These are phyloP conservation scores for Lentinula aciculospora DNA, from an alignment of 768 basidiomycete genomes.

Conservation along the genomic window DNA sequence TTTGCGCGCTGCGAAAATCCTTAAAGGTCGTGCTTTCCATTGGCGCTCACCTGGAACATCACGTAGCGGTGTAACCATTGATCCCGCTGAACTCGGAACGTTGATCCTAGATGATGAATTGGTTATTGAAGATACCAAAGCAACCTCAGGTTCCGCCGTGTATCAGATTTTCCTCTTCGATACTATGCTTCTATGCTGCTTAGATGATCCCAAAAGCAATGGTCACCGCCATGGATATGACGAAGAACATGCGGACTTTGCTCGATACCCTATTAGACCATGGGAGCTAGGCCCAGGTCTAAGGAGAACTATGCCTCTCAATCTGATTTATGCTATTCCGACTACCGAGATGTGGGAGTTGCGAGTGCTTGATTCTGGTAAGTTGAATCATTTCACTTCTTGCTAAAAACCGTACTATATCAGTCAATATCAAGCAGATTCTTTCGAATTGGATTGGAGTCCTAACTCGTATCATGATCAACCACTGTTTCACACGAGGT, in stretches of 20 bases:
- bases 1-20: slow-evolving; percentile 20
- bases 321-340: slow-evolving; percentile 26
- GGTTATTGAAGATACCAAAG: slow-evolving; percentile 16
- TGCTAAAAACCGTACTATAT: background rate
- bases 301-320: slow-evolving; percentile 18
- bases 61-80: slow-evolving; percentile 5
- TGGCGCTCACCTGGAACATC: slow-evolving; percentile 14
- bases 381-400: background rate
- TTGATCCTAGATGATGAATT: slow-evolving; percentile 31
- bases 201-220: slow-evolving; percentile 13
- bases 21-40: slow-evolving; percentile 21
- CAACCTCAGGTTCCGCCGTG: background rate
- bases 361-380: slow-evolving; percentile 25
- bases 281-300: slow-evolving; percentile 36
- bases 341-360: slow-evolving; percentile 19
- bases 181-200: slow-evolving; percentile 27
- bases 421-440: too few species aligned
- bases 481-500: background rate
- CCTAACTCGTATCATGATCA: slow-evolving; percentile 5
- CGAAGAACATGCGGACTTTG: slow-evolving; percentile 3
- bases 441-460: slow-evolving; percentile 27
- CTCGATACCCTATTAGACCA: slow-evolving; percentile 25
- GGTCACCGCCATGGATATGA: slow-evolving; percentile 4
- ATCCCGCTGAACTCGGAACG: slow-evolving; percentile 22
- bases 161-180: slow-evolving; percentile 32